Conservation (phyloP, 768 basidiomycete species). For the Fomitopsis pulvina region DNA sequence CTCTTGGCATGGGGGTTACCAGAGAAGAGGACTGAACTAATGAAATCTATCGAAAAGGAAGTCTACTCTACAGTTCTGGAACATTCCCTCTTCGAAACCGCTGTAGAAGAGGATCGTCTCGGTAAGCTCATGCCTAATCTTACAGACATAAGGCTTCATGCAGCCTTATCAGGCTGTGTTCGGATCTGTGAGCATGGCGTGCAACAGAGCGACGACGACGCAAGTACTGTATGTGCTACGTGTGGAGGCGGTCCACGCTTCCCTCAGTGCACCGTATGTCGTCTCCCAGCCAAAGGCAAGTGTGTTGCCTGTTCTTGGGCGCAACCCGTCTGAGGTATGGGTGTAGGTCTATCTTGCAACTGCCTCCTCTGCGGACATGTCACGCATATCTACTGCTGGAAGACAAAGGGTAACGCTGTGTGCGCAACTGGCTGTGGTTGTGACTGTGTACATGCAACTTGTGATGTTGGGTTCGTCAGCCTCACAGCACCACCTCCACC, state of each 20-base stretch:
- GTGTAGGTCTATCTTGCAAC: constrained; percentile 18
- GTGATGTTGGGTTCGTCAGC: background rate
- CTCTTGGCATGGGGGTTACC: constrained; percentile 68
- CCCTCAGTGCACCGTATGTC: constrained; percentile 63
- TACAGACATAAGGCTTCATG: background rate
- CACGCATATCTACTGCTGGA: constrained; percentile 21
- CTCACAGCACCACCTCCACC: background rate
- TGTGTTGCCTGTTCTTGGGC: background rate
- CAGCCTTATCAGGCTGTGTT: constrained; percentile 33
- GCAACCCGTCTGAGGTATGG: background rate
- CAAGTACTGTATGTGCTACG: constrained; percentile 30
- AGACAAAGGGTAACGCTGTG: constrained; percentile 8
- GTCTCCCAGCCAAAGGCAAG: constrained; percentile 69
- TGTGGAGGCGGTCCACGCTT: constrained; percentile 47
- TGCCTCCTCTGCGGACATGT: constrained; percentile 21
- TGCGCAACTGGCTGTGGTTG: constrained; percentile 25
- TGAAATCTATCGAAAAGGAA: constrained; percentile 50
- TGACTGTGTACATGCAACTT: constrained; percentile 7
- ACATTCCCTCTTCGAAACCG: constrained; percentile 20
- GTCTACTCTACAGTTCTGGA: constrained; percentile 17
- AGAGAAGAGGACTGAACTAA: constrained; percentile 64
- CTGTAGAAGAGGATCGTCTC: constrained; percentile 5
- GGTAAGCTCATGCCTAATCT: background rate
- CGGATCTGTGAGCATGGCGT: constrained; percentile 25
- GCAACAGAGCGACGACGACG: constrained; percentile 12